Base-by-base conservation (phyloP, 345 rosid genomes). In the Brassica nigra region DNA sequence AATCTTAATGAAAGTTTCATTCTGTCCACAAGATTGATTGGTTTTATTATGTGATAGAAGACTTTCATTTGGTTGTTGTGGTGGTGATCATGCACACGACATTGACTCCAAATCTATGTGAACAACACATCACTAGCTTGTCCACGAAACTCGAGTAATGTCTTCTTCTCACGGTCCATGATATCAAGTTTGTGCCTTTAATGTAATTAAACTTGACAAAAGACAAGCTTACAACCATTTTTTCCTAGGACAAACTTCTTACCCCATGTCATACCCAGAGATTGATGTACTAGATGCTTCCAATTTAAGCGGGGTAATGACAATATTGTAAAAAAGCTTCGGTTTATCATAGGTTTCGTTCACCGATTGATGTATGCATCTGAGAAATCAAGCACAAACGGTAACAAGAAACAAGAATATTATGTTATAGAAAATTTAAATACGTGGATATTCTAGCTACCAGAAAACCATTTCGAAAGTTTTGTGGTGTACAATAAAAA, bases 151-250 rank as follows among this genome's bases (percentile, higher is more conserved):
- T 49, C 57, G 57, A 49, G 73, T 66, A 58, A 1, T 15, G 77
- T 58, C 44, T 12, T 73, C 54, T 73, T 79, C 27, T 75, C 82
- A 79, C 74, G 78, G 15, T 73, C 82, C 78, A 67, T 7, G 11
- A 16, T 6, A 74, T 66, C 58, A 75, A 8, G 0, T 69, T 23
- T 20, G 29, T 33, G 3, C 59, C 70, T 5, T 80, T 68, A 12
- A 7, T 18, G 23, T 80, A 80, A 66, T 68, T 68, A 61, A 69
- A 67, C 34, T 63, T 68, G 42, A 80, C 58, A 68, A 74, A 80
- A 8, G 63, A 27, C 20, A 64, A 80, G n/a, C 33, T 4, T 70
- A 70, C 36, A 1, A 49, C 49, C 71, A 2, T 69, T 54, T 49
- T 69, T 15, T 11, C 12, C 8, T 14, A 80, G 11, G 1, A 63